Base-by-base conservation (phyloP, 352 stramenopile genomes). In the Phytophthora boehmeriae region DNA sequence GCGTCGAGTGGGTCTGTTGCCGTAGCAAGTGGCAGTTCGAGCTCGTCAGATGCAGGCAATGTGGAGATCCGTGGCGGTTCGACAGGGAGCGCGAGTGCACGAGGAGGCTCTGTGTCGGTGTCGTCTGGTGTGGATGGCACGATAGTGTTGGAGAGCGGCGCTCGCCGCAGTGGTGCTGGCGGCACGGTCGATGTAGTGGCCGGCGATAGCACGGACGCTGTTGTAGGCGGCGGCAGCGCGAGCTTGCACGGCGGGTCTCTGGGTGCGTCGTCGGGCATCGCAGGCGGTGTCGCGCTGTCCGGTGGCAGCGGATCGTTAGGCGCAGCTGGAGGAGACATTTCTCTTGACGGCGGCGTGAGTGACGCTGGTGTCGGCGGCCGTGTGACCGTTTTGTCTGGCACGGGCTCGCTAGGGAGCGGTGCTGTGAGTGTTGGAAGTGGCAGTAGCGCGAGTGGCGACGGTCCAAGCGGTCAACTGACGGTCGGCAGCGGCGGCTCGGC, bases 201-300 rank as follows among this genome's bases (percentile, higher is more conserved):
- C 41, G 49, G 49, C 20, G 34, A 43, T n/a, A 56, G 49, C 34
- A 56, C 49, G 17, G 45, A 23, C 35, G 41, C n/a, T 16, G 20
- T 10, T 22, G 36, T 46, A 23, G 32, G 49, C 6, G 49, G 34
- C 19, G 49, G 32, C 36, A 44, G 49, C 39, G 49, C 45, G 49
- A 47, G 35, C 32, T 17, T 56, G 49, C 17, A 19, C 25, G 48
- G 48, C 48, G 48, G 48, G 23, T 55, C 48, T 34, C 19, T 55
- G 48, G 28, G 32, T 30, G 48, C 32, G 19, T 55, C 48, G 8
- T 44, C 28, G 16, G 48, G 48, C 19, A 22, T 22, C 39, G 48
- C 48, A 6, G 48, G 48, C n/a, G 48, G 32, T 19, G 27, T 55
- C 8, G 14, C 30, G 17, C 14, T 55, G 48, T 55, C 48, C 45